These are phyloP conservation scores for Fusarium sp. DNA, from an alignment of 2,329 filamentous ascomycete species.

Conservation along the genomic window DNA sequence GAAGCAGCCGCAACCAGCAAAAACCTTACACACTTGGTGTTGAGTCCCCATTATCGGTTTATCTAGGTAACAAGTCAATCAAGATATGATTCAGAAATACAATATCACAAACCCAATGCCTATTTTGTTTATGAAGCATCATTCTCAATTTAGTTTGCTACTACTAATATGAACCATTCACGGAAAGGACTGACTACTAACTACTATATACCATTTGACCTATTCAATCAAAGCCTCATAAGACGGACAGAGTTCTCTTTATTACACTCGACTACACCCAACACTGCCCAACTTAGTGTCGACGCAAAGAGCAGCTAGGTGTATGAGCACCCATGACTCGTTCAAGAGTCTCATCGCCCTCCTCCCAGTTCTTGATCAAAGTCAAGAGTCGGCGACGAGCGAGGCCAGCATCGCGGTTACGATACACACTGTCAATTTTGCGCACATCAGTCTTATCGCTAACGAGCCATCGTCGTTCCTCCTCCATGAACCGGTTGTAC, in stretches of 20 bases:
- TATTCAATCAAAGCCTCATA: background rate
- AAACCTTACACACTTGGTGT: background rate
- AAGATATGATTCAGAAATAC: background rate
- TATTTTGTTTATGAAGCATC: background rate
- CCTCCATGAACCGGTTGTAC: constrained; percentile 51
- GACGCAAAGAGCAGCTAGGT: constrained; percentile 46
- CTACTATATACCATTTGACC: background rate
- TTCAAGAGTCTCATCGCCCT: constrained; percentile 55
- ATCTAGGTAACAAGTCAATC: background rate
- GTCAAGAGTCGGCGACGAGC: constrained; percentile 52
- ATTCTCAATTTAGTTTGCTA: constrained; percentile 8
- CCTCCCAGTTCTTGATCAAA: constrained; percentile 57
- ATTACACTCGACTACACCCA: background rate
- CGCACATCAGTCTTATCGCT: constrained; percentile 56
- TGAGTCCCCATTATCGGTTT: background rate
- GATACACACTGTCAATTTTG: constrained; percentile 59
- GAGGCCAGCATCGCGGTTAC: constrained; percentile 56
- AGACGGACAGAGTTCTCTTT: background rate
- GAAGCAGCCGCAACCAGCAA: background rate
- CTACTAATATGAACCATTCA: background rate
- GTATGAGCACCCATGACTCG: constrained; percentile 52
- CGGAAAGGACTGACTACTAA: background rate
- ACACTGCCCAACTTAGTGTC: constrained; percentile 9
- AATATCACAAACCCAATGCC: background rate
- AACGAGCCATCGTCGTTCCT: constrained; percentile 56